These are phyloP conservation scores for Neoarthrinium moseri DNA, from an alignment of 2,329 filamentous ascomycete genomes.

Conservation along the genomic window DNA sequence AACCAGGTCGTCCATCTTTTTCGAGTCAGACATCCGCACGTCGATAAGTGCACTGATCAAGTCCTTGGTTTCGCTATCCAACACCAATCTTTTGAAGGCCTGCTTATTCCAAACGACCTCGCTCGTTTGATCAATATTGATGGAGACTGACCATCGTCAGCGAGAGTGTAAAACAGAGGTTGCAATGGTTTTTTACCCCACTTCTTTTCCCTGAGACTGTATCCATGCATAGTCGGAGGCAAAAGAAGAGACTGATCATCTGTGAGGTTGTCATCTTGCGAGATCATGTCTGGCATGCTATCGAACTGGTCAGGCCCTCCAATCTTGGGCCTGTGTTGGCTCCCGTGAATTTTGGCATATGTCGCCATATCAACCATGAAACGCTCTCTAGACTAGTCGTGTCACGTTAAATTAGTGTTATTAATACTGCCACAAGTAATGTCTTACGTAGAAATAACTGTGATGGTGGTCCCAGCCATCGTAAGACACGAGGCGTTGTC, in stretches of 20 bases:
- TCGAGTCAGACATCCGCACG: background rate
- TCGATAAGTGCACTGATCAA: conserved; percentile 5
- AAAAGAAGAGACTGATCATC: background rate
- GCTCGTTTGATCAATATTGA: background rate
- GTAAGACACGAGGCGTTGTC: background rate
- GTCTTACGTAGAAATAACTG: background rate
- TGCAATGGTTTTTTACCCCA: background rate
- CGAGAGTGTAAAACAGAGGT: background rate
- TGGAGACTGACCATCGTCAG: background rate
- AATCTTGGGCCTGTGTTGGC: background rate
- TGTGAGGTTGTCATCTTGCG: background rate
- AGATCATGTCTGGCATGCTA: background rate
- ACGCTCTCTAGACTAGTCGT: no score
- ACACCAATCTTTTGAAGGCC: conserved; percentile 3
- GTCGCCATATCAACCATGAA: background rate
- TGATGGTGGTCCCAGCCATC: background rate
- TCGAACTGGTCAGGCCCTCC: background rate
- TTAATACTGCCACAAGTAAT: no score
- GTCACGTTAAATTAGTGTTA: no score
- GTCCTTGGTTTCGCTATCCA: conserved; percentile 3
- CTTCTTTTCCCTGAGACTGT: background rate
- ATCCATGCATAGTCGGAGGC: background rate
- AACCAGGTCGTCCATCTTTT: conserved; percentile 3
- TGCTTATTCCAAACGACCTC: conserved; percentile 7
- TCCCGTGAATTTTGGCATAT: background rate